Evolutionary conservation across 257 asterid species (phyloP), one percentile per base, ranked within the genome.

Genomic region (Lithospermum erythrorhizon): DNA sequence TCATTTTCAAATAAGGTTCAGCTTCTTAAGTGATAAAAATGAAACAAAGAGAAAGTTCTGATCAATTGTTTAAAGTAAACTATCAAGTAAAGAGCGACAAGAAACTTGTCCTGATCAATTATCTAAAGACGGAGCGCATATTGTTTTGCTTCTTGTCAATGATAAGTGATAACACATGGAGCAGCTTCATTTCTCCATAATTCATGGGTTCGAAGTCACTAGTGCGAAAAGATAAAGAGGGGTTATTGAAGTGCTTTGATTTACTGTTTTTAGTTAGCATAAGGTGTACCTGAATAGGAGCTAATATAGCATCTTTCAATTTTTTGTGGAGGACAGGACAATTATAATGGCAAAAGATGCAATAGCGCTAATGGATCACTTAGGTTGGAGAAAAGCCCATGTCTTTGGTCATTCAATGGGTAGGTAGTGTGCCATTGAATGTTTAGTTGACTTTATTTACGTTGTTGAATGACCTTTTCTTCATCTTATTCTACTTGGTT

Each of bases 371-470:
- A 86, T 89, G 97, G 95, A 93, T 85, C 95, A 89, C 63, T 74
- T 93, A 81, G 96, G 95, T 48, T 93, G 97, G 99, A 37, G 70
- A 74, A 89, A 79, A 67, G 99, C 94, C 13, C 97, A 93, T 65
- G 79, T 93, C 14, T 84, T 93, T 75, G 97, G 99, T 21, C 99
- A 93, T 79, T 93, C 99, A 8, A 93, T 93, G 99, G 99, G 99
- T 93, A 75, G 74, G 95, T 62, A 21, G 16, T 60, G 66, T 57
- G 66, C 61, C 53, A 75, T 58, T 52, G 61, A 59, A 48, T 64
- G 41, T 57, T 30, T 20, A 53, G 80, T 62, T n/a, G 27, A 27
- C 30, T 59, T 55, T 30, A 13, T 49, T 61, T 32, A 61, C 57
- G 7, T 41, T 1, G 49, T 41, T 41, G 17, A 41, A 41, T 78